phyloP scores from a whole-genome alignment of 176 grass and related monocot species.

The Metroxylon sagu region DNA sequence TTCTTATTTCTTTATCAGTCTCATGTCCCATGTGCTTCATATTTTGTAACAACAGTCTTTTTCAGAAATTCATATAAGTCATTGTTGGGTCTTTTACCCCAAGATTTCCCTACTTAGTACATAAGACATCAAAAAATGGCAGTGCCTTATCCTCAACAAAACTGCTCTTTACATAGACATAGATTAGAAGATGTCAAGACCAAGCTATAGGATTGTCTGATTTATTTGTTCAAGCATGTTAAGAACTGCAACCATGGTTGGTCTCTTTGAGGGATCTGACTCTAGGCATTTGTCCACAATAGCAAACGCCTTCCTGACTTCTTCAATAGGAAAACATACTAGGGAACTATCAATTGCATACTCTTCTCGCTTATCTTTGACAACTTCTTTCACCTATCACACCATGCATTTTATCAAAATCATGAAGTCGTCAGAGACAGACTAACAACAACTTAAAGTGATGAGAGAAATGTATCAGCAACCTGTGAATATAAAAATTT shows the following conservation, averaged over 20 bases:
- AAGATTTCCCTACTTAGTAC: too few relatives aligned
- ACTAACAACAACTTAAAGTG: not conserved
- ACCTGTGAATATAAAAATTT: too few relatives aligned
- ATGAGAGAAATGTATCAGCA: too few relatives aligned
- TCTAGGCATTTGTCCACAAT: constrained; percentile 64
- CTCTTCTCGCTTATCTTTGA: constrained; percentile 50
- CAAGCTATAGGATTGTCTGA: not conserved
- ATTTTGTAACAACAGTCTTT: too few relatives aligned
- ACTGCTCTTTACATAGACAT: not conserved
- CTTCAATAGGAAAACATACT: constrained; percentile 19
- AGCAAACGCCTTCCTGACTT: constrained; percentile 40
- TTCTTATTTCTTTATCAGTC: too few relatives aligned
- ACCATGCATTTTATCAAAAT: not conserved
- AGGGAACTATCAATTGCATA: constrained; percentile 52
- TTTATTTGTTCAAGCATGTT: constrained; percentile 55
- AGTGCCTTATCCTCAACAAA: not conserved
- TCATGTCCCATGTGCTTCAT: too few relatives aligned
- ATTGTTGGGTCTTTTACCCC: too few relatives aligned
- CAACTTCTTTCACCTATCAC: constrained; percentile 54
- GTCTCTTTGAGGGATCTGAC: constrained; percentile 45
- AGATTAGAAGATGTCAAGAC: constrained; percentile 1
- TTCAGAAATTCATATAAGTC: too few relatives aligned
- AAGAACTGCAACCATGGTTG: constrained; percentile 55
- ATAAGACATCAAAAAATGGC: not conserved
- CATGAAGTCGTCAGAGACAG: not conserved